These are phyloP conservation scores for Solanum clarkiae DNA, from an alignment of 257 asterid genomes.

Conservation along the genomic window DNA sequence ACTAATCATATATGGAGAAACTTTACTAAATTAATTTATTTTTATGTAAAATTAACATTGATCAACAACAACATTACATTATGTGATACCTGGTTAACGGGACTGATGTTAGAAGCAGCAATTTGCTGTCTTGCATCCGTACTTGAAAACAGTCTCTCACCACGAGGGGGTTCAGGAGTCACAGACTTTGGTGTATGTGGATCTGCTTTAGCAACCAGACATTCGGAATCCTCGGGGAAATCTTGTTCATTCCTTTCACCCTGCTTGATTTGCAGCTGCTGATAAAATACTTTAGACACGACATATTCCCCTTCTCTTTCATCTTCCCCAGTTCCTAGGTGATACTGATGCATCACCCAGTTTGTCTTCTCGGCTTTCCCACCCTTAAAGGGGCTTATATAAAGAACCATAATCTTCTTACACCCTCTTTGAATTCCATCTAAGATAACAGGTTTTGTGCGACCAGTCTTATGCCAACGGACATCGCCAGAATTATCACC, in stretches of 20 bases:
- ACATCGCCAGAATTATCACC: conserved; percentile 66
- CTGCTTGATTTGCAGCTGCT: conserved; percentile 59
- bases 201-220: conserved; percentile 34
- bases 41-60: neutral
- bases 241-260: conserved; percentile 41
- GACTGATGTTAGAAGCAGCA: conserved; percentile 9
- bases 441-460: conserved; percentile 71
- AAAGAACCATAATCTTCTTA: conserved; percentile 93
- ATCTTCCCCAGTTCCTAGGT: conserved; percentile 79
- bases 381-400: conserved; percentile 54
- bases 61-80: neutral
- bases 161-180: conserved; percentile 59
- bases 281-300: conserved; percentile 81
- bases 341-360: conserved; percentile 99
- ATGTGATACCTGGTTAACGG: neutral
- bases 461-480: conserved; percentile 97
- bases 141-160: conserved; percentile 25
- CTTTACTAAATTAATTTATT: neutral
- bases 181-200: conserved; percentile 74
- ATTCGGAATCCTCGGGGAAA: conserved; percentile 18
- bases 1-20: neutral
- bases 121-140: conserved; percentile 18
- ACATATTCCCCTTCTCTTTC: conserved; percentile 82
- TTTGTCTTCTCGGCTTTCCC: conserved; percentile 87
- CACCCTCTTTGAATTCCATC: conserved; percentile 90